Percentiles rank a stretch among this genome's conserved stretches.
These are phyloP conservation scores for Candida sp. DNA, from an alignment of 1,139 yeast species.

Conservation along the genomic window DNA sequence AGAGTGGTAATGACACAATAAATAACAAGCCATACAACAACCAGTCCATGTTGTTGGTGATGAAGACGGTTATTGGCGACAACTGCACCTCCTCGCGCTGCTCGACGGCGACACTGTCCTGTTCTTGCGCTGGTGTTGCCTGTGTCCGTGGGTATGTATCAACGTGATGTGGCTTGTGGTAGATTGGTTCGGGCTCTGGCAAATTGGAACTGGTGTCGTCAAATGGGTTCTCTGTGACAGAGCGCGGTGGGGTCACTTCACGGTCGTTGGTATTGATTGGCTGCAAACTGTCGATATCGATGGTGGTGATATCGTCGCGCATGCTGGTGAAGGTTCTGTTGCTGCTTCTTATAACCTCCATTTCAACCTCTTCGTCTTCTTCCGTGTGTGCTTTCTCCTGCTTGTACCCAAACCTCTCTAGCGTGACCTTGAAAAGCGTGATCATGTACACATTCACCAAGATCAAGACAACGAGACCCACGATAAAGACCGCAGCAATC, in stretches of 20 bases:
- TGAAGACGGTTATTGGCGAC: conserved; percentile 24
- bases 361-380: conserved; percentile 22
- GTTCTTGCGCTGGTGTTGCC: conserved; percentile 1
- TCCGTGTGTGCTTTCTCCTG: conserved; percentile 17
- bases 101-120: not conserved
- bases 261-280: conserved; percentile 14
- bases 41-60: conserved; percentile 60
- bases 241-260: conserved; percentile 14
- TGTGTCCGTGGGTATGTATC: conserved; percentile 7
- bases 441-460: conserved; percentile 47
- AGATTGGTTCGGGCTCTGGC: conserved; percentile 22
- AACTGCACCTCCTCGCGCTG: conserved; percentile 6
- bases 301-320: conserved; percentile 43
- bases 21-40: conserved; percentile 49
- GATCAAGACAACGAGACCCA: conserved; percentile 63
- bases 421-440: conserved; percentile 27
- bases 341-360: conserved; percentile 19
- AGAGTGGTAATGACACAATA: conserved; percentile 59
- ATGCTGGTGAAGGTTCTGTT: conserved; percentile 27
- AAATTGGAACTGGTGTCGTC: conserved; percentile 7
- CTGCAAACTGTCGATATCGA: conserved; percentile 28
- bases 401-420: conserved; percentile 20
- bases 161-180: conserved; percentile 17
- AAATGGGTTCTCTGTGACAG: conserved; percentile 20
- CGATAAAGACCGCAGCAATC: conserved; percentile 72